These are phyloP conservation scores for Cyberlindnera japonica DNA, from an alignment of 805 yeast genomes.

Conservation along the genomic window DNA sequence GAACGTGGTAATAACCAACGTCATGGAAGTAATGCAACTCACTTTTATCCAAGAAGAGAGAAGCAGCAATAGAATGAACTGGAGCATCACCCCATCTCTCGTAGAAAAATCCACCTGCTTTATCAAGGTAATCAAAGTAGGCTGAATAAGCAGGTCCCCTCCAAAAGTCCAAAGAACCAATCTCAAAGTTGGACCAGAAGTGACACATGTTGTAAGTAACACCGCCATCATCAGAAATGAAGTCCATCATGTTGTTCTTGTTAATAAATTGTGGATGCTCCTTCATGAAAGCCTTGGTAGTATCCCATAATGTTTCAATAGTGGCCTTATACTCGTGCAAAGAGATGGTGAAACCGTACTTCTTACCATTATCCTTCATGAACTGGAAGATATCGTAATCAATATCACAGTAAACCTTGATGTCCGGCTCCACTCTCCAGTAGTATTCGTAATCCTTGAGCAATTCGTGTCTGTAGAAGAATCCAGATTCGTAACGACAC, in stretches of 20 bases:
- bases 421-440: constrained; percentile 79
- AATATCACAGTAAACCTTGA: constrained; percentile 57
- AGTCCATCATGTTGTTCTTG: constrained; percentile 54
- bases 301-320: constrained; percentile 64
- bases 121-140: constrained; percentile 62
- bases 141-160: constrained; percentile 54
- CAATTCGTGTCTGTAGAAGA: constrained; percentile 62
- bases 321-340: constrained; percentile 64
- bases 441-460: constrained; percentile 60
- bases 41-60: constrained; percentile 53
- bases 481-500: constrained; percentile 49
- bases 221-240: constrained; percentile 64
- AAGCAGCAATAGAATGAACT: constrained; percentile 72
- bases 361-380: constrained; percentile 52
- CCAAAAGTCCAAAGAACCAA: constrained; percentile 71
- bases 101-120: constrained; percentile 74
- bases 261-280: constrained; percentile 39
- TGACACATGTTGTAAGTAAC: constrained; percentile 71
- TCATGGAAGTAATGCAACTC: constrained; percentile 72
- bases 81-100: constrained; percentile 97
- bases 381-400: constrained; percentile 62
- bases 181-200: constrained; percentile 79
- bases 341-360: constrained; percentile 68
- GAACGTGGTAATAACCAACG: constrained; percentile 74
- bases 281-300: constrained; percentile 44